These are phyloP conservation scores for Oryza nivara DNA, from an alignment of 176 grass and related monocot species.

Conservation along the genomic window DNA sequence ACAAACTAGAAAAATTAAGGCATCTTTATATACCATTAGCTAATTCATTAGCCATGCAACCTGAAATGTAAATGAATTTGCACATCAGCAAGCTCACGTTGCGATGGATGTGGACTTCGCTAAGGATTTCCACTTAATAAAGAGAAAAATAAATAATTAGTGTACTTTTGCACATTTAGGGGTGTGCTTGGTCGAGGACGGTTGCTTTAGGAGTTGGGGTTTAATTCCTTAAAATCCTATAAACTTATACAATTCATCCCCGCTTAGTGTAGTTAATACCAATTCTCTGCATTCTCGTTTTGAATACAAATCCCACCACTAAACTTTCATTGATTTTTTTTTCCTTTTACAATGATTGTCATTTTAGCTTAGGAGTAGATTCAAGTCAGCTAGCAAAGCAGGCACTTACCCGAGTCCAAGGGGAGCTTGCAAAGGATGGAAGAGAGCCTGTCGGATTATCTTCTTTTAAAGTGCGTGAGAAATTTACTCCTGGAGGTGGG, in stretches of 20 bases:
- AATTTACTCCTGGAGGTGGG: constrained; percentile 51
- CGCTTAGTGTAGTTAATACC: too few relatives aligned
- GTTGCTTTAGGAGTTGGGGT: not conserved
- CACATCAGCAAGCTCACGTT: not conserved
- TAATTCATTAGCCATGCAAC: not conserved
- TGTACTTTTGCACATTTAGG: not conserved
- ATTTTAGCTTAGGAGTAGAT: constrained; percentile 81
- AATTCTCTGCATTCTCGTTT: not conserved
- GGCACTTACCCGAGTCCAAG: constrained; percentile 65
- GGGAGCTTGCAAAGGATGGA: constrained; percentile 76
- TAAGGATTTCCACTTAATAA: not conserved
- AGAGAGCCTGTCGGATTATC: constrained; percentile 62
- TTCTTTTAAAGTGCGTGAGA: constrained; percentile 62
- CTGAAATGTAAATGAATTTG: constrained; percentile 3
- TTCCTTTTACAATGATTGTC: constrained; percentile 23
- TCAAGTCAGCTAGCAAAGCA: constrained; percentile 68
- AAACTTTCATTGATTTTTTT: not conserved
- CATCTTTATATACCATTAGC: not conserved
- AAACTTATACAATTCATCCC: too few relatives aligned
- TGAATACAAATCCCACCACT: not conserved
- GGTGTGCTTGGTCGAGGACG: too few relatives aligned
- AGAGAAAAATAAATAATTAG: not conserved
- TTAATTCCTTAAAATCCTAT: not conserved
- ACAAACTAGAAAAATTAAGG: not conserved
- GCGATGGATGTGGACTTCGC: not conserved